phyloP scores from a whole-genome alignment of 2,329 filamentous ascomycete species.

The Cytospora piceae region DNA sequence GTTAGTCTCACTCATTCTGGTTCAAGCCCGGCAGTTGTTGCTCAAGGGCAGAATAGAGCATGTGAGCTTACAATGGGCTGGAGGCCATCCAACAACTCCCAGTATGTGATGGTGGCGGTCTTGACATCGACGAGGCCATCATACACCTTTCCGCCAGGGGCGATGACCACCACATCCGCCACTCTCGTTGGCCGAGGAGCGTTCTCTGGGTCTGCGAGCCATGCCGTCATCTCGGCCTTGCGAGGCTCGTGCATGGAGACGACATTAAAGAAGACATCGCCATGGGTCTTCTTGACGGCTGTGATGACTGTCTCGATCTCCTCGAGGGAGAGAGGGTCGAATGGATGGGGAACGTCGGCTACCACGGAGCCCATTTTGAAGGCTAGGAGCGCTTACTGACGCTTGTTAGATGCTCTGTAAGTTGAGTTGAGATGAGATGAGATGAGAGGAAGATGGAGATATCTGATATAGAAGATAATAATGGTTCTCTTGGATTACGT shows the following conservation, averaged over 20 bases:
- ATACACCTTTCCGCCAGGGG: slow-evolving; percentile 75
- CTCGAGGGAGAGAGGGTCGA: slow-evolving; percentile 72
- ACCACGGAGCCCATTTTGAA: slow-evolving; percentile 32
- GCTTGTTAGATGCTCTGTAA: neutral
- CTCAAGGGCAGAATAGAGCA: neutral
- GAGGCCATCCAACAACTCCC: slow-evolving; percentile 75
- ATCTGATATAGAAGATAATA: neutral
- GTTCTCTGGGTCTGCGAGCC: slow-evolving; percentile 69
- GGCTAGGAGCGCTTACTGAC: neutral
- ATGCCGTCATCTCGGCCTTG: slow-evolving; percentile 81
- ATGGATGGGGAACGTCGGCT: slow-evolving; percentile 59
- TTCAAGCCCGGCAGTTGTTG: neutral
- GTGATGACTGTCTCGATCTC: slow-evolving; percentile 76
- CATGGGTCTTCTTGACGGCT: slow-evolving; percentile 70
- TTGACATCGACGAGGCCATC: slow-evolving; percentile 80
- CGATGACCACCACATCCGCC: slow-evolving; percentile 84
- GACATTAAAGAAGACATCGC: slow-evolving; percentile 80
- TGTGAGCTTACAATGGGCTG: slow-evolving; percentile 71
- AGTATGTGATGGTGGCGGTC: slow-evolving; percentile 68
- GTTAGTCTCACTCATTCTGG: neutral
- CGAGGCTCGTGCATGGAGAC: slow-evolving; percentile 83
- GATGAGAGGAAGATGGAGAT: neutral
- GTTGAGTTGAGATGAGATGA: neutral
- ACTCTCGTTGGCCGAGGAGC: slow-evolving; percentile 68
- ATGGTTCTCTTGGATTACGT: neutral